Conservation (phyloP, 2,329 filamentous ascomycete species). For the Monosporascus ibericus region DNA sequence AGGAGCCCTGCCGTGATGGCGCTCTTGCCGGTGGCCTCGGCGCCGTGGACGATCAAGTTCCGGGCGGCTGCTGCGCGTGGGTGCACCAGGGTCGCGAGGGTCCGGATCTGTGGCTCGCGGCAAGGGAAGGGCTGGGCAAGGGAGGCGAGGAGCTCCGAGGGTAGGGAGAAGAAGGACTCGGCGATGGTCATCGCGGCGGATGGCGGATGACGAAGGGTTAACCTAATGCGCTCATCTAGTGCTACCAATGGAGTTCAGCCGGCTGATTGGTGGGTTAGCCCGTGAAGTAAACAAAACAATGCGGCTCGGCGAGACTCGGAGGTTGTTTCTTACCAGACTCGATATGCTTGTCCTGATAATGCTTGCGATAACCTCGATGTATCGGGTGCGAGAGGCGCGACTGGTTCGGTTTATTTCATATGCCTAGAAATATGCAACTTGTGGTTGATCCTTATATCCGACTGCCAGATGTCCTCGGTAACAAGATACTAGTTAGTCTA, state of each 20-base stretch:
- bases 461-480: too few species aligned
- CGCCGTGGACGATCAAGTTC: conserved; percentile 75
- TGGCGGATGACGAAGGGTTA: not conserved
- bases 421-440: too few species aligned
- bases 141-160: conserved; percentile 43
- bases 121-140: conserved; percentile 48
- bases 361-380: too few species aligned
- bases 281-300: too few species aligned
- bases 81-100: conserved; percentile 53
- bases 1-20: conserved; percentile 61
- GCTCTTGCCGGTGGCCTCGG: conserved; percentile 82
- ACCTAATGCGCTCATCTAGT: not conserved
- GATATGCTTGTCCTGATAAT: too few species aligned
- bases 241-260: conserved; percentile 14
- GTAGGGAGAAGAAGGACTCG: conserved; percentile 41
- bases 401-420: too few species aligned
- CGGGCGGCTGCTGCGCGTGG: conserved; percentile 62
- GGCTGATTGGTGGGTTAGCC: too few species aligned
- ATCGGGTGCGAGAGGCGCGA: too few species aligned
- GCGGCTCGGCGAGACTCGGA: too few species aligned
- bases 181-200: conserved; percentile 15
- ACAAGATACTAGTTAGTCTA: too few species aligned
- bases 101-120: conserved; percentile 52
- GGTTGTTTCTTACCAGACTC: too few species aligned
- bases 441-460: too few species aligned